Evolutionary conservation across 2,329 filamentous ascomycete genomes (phyloP), one percentile per base, ranked within the genome.

Genomic region (Fusarium phyllophilum): DNA sequence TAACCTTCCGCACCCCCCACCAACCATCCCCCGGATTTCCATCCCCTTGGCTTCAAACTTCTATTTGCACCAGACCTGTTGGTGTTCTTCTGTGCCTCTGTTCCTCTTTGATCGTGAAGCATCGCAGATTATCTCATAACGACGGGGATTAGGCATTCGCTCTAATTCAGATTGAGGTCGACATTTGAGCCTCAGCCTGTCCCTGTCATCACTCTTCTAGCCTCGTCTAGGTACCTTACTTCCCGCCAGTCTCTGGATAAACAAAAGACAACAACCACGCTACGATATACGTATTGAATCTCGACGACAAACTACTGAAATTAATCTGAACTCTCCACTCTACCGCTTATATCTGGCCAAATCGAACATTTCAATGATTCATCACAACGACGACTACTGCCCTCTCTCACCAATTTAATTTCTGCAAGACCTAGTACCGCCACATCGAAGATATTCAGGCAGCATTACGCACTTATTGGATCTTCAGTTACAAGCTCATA

Each of bases 1-100:
- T 78, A 78, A 73, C 70, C 78, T 77, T 78, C 75, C 78, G 76
- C 78, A 63, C 78, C 77, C 78, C 75, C 78, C 78, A 77, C 76
- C 76, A 72, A 60, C 74, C 65, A 63, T 74, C 77, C 78, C 78
- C 78, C 78, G 77, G 78, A 79, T 79, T 79, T 76, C 72, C 71
- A 65, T 76, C 68, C 69, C 76, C 74, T 79, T 78, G 77, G 71
- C 74, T 68, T 78, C 73, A 68, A 68, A 73, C 74, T 78, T 71
- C 62, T 73, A 56, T 68, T 64, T 68, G 29, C 62, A 48, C 24
- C 63, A 65, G 51, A 58, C 38, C 48, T 44, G 33, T 61, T 55
- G 36, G 20, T 24, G 31, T 62, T 66, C 59, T 38, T 59, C 66
- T 68, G 36, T 64, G 63, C 59, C 34, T 59, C 66, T 66, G 55